Base-by-base conservation (phyloP, 148 eudicot species). In the Silene uniflora region DNA sequence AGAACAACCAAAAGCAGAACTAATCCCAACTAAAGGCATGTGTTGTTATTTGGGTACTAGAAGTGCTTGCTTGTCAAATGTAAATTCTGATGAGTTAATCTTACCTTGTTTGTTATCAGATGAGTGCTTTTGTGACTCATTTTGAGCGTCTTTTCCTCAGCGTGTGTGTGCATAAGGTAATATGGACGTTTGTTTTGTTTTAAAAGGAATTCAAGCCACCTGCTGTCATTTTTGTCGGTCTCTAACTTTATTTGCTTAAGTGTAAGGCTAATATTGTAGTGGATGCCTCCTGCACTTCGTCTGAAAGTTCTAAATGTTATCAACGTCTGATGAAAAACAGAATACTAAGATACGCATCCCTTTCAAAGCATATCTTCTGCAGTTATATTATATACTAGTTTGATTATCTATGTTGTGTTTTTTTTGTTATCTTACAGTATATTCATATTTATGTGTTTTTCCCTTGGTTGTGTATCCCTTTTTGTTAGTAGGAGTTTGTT, bases 401-500 rank as follows among this genome's bases (percentile, higher is more conserved):
- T 18, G 6, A 42, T 44, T 0, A 12, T 42, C 27, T 54, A 13
- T 54, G 52, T 14, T 79, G 6, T 42, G 7, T 39, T 72, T 16
- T 14, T 52, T 52, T 13, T 18, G 18, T 16, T 17, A 17, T 35
- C 69, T 55, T 29, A 16, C 7, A 44, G 10, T 46, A n/a, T 67
- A 74, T 49, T 56, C 55, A 14, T 52, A 64, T 7, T 29, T 62
- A 19, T 75, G 18, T 54, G 10, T 63, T 64, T 47, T 44, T 22
- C n/a, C 19, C 29, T 73, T 73, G 19, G 65, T 76, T 22, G 19
- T 71, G 14, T 46, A 59, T 14, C 46, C 27, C 69, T 75, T 78
- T 76, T 63, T 73, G 60, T 81, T 54, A 67, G 68, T 80, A 93
- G 98, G 91, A 93, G 82, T 93, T 91, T 87, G 73, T 88, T 25